These are phyloP conservation scores for Tricharina praecox DNA, from an alignment of 495 filamentous ascomycete genomes.

Conservation along the genomic window DNA sequence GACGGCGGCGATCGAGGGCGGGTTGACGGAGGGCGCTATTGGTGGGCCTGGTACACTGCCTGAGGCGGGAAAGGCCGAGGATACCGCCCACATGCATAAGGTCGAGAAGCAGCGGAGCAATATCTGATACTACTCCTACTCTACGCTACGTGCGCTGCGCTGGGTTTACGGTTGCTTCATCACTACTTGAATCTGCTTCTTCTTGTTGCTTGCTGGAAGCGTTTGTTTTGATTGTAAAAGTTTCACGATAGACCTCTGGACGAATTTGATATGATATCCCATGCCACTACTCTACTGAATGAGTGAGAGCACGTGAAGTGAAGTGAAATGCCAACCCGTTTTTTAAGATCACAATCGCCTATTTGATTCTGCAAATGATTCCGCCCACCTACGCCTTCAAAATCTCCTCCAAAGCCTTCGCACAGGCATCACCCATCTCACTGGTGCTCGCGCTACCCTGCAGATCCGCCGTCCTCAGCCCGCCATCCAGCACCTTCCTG, in stretches of 20 bases:
- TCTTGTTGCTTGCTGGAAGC: too few species aligned
- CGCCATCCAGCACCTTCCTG: slow-evolving; percentile 54
- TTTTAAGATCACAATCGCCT: too few species aligned
- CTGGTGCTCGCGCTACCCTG: slow-evolving; percentile 52
- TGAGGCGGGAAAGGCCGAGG: slow-evolving; percentile 5
- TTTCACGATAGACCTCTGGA: too few species aligned
- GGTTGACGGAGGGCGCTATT: slow-evolving; percentile 4
- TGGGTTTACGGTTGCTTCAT: too few species aligned
- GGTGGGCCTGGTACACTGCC: slow-evolving; percentile 15
- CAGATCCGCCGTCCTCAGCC: slow-evolving; percentile 61
- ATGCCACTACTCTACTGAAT: too few species aligned
- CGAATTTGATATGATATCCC: too few species aligned
- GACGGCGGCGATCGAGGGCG: background rate
- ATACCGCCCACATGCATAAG: background rate
- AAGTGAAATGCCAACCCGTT: too few species aligned
- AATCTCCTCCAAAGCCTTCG: slow-evolving; percentile 38
- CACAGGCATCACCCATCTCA: slow-evolving; percentile 72
- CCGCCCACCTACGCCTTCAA: slow-evolving; percentile 3
- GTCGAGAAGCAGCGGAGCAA: background rate
- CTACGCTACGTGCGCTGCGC: too few species aligned
- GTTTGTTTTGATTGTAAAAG: too few species aligned
- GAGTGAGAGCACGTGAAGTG: too few species aligned
- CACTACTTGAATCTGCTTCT: too few species aligned
- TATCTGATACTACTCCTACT: background rate
- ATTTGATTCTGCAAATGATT: too few species aligned